Evolutionary conservation across 306 rosid genomes (phyloP), one percentile per base, ranked within the genome.

Genomic region (Corylus americana): DNA sequence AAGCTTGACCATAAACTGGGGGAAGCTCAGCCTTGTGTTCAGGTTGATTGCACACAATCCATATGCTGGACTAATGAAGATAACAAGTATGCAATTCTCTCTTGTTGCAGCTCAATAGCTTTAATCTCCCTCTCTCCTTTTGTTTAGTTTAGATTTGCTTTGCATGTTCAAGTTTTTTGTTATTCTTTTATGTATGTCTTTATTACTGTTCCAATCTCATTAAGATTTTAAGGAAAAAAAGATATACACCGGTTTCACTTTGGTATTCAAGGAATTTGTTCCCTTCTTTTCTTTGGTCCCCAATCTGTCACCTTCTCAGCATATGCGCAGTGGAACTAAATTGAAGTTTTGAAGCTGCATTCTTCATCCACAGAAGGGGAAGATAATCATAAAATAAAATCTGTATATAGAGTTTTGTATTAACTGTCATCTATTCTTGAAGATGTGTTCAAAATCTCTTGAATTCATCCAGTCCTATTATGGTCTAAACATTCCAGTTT

Each of bases 1-100:
- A 50, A 81, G 71, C 55, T 92, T 67, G 97, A 92, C 78, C 84
- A 89, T 72, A 69, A 84, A 73, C 68, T 87, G 4, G 87, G 80
- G 77, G 83, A 85, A 42, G 74, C 61, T 39, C 73, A 75, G 25
- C 77, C 80, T 16, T 78, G 76, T 83, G 62, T 78, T 64, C 81
- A 77, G 53, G 76, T 89, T 48, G 81, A 89, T 27, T 62, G 49
- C n/a, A n/a, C 20, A 5, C 14, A 79, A 51, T 78, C 88, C 20
- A 47, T 80, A 1, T 79, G 82, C 67, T 81, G 87, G 78, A 84
- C 84, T 55, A 78, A 83, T 61, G 79, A 73, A 69, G 75, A 35
- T 54, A 66, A 35, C 45, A 75, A 22, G 85, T 85, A 78, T 13
- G 80, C 12, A 42, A 3, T 11, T 62, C 61, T 64, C 16, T 25